A percentile compares a stretch with the other conserved stretches of the same genome.
Conservation (phyloP, 371 early-diverging fungal species). For the Mortierella sp. region DNA sequence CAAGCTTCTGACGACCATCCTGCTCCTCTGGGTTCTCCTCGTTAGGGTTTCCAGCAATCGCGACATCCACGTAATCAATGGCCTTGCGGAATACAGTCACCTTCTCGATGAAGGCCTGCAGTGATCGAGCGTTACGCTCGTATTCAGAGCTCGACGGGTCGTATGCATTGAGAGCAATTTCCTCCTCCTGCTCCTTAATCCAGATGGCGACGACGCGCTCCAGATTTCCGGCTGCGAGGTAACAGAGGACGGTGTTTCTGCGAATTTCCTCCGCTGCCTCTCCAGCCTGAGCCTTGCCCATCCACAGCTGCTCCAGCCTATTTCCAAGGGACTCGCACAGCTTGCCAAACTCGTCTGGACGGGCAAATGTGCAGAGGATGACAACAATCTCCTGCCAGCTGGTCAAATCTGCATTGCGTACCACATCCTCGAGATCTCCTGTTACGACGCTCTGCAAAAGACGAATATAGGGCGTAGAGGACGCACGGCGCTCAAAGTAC, state of each 20-base stretch:
- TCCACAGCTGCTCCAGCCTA: slow-evolving; percentile 69
- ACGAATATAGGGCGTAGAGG: slow-evolving; percentile 81
- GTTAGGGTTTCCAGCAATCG: slow-evolving; percentile 59
- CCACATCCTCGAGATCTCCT: slow-evolving; percentile 86
- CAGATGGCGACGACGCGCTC: slow-evolving; percentile 89
- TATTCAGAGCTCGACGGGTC: slow-evolving; percentile 53
- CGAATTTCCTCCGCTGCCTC: slow-evolving; percentile 46
- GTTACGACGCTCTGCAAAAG: slow-evolving; percentile 83
- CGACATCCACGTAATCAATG: slow-evolving; percentile 80
- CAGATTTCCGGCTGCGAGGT: slow-evolving; percentile 89
- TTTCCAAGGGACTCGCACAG: slow-evolving; percentile 79
- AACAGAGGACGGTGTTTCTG: slow-evolving; percentile 88
- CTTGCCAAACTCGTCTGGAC: slow-evolving; percentile 77
- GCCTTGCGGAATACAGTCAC: slow-evolving; percentile 92
- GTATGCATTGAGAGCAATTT: slow-evolving; percentile 30
- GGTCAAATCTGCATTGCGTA: slow-evolving; percentile 78
- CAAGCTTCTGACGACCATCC: slow-evolving; percentile 60
- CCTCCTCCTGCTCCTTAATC: slow-evolving; percentile 69
- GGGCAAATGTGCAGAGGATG: slow-evolving; percentile 92
- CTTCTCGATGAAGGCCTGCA: slow-evolving; percentile 91
- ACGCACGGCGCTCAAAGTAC: slow-evolving; percentile 82
- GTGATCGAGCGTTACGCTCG: slow-evolving; percentile 61
- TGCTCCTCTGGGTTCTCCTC: slow-evolving; percentile 47
- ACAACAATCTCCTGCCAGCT: slow-evolving; percentile 95
- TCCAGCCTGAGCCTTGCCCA: slow-evolving; percentile 39